phyloP scores from a whole-genome alignment of 257 asterid genomes.

The Paulownia fortunei region DNA sequence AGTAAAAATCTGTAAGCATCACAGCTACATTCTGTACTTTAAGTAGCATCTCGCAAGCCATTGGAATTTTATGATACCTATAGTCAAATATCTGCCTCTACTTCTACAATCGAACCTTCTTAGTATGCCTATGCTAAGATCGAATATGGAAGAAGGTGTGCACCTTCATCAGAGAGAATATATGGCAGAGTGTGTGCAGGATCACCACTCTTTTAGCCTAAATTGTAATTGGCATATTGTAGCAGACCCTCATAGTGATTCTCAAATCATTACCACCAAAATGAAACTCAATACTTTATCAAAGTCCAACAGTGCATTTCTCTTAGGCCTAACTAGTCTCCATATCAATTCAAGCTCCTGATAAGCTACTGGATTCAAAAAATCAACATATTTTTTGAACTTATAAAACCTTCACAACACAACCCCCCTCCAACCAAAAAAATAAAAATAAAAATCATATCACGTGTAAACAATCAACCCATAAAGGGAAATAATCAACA shows the following conservation, averaged over 20 bases:
- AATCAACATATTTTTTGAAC: neutral
- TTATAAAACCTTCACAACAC: neutral
- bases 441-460: no score
- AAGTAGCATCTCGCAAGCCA: neutral
- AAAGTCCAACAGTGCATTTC: neutral
- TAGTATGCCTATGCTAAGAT: neutral
- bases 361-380: neutral
- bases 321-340: neutral
- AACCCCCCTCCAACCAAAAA: no score
- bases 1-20: no score
- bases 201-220: neutral
- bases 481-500: neutral
- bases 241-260: no score
- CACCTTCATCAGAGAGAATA: neutral
- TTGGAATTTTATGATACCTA: neutral
- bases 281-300: neutral
- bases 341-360: constrained; percentile 7
- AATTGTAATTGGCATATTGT: no score
- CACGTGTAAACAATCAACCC: neutral
- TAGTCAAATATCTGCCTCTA: neutral
- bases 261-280: neutral
- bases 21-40: no score
- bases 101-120: neutral
- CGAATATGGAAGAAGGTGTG: neutral
- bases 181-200: neutral